Conservation (phyloP, 2,329 filamentous ascomycete species). For the Pseudogymnoascus pannorum region DNA sequence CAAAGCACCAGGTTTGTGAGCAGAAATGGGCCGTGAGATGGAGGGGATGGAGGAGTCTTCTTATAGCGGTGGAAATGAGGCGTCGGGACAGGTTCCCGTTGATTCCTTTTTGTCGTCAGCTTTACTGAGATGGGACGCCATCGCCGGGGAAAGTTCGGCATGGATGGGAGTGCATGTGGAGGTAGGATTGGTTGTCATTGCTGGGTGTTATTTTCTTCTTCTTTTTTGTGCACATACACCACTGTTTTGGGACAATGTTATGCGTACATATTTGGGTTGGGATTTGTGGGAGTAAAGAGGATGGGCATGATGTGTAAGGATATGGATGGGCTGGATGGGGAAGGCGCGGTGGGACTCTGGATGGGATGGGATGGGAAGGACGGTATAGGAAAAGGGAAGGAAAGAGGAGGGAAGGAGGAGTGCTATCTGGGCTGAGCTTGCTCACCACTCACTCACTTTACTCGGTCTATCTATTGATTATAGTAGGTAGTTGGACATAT, state of each 20-base stretch:
- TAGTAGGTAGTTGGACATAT: neutral
- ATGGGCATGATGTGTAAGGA: neutral
- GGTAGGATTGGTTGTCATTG: neutral
- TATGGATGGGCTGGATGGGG: neutral
- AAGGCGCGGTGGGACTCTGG: neutral
- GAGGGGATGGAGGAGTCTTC: neutral
- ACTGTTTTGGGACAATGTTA: neutral
- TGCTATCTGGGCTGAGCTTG: neutral
- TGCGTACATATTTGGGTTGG: neutral
- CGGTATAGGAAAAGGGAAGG: neutral
- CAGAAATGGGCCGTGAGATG: neutral
- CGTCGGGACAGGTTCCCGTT: neutral
- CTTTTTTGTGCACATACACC: neutral
- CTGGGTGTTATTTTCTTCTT: neutral
- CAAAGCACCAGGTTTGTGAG: neutral
- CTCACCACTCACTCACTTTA: neutral
- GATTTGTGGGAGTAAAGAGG: neutral
- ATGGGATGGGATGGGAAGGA: neutral
- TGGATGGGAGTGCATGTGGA: neutral
- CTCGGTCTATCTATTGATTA: neutral
- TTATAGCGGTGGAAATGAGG: neutral
- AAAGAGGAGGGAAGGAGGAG: neutral
- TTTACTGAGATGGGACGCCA: neutral
- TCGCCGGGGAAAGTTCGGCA: neutral
- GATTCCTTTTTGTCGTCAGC: neutral